phyloP scores from a whole-genome alignment of 768 basidiomycete genomes.

The Cystofilobasidium macerans region DNA sequence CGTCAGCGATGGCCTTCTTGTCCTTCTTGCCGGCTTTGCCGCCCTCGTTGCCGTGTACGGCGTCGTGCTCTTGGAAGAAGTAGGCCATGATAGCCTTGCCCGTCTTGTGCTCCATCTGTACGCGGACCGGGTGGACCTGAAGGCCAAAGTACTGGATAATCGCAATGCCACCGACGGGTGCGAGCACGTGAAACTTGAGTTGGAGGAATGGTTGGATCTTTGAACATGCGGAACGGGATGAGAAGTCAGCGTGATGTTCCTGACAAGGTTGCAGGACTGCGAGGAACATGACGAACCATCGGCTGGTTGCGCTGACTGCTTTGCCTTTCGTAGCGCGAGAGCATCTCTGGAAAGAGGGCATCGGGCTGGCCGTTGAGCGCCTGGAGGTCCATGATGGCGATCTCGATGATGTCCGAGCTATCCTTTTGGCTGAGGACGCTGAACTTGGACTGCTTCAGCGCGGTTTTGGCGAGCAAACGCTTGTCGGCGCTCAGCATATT shows the following conservation, averaged over 20 bases:
- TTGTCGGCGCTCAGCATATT: constrained; percentile 63
- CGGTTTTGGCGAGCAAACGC: constrained; percentile 68
- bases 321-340: constrained; percentile 51
- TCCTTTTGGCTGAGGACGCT: constrained; percentile 78
- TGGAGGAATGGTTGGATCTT: not conserved
- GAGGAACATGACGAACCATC: not conserved
- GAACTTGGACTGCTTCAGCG: constrained; percentile 61
- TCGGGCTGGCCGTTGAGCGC: constrained; percentile 76
- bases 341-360: constrained; percentile 77
- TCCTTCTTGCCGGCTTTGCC: constrained; percentile 6
- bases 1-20: constrained; percentile 13
- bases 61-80: constrained; percentile 49
- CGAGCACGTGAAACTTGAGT: constrained; percentile 44
- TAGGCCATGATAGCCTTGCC: constrained; percentile 78
- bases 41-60: constrained; percentile 31
- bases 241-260: too few species aligned
- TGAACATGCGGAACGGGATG: not conserved
- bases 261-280: too few species aligned
- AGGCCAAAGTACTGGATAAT: constrained; percentile 71
- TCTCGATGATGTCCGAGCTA: constrained; percentile 66
- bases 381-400: constrained; percentile 63
- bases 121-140: constrained; percentile 68
- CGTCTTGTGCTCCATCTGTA: constrained; percentile 74
- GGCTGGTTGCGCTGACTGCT: not conserved
- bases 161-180: constrained; percentile 85